Evolutionary conservation across 2,329 filamentous ascomycete species (phyloP), one percentile per base, ranked within the genome.

Genomic region (Claviceps sp.): DNA sequence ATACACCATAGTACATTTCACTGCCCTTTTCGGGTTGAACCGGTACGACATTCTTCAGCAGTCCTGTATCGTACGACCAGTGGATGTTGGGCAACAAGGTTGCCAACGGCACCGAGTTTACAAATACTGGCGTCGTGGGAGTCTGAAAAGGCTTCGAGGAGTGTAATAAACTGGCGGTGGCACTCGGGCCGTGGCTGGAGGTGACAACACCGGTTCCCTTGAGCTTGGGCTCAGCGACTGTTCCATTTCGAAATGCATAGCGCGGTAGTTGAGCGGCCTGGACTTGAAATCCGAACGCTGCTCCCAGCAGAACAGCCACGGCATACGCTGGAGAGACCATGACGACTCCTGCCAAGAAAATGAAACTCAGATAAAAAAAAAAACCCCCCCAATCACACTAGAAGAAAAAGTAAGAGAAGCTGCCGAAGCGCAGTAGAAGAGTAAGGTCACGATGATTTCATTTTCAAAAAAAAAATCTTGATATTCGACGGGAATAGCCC

Each of bases 1-100:
- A 52, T 16, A 54, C 40, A 7, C 61, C 60, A 22, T 61, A 63
- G 52, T 59, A 63, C 48, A 64, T 51, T 36, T 57, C 50, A 1
- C 57, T 58, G 1, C 56, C 57, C n/a, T 56, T 38, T 2, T 53
- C 42, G 14, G 61, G 43, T 1, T 57, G 50, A 16, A 61, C 38
- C 3, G 61, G 61, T 34, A 61, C 54, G 11, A 64, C 49, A 43
- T 63, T 62, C 11, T 51, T 37, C 7, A 57, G 45, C 7, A 55
- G 26, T 36, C 38, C 56, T 5, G 61, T 62, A 40, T 64, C 57
- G 20, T 37, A 56, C n/a, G 51, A 50, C 60, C 60, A 63, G 50
- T 62, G 60, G 2, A 62, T 49, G 36, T 50, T 50, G 13, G 54
- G 54, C 3, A 43, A 37, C n/a, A 56, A 42, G 4, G 48, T 53